Percentiles rank a stretch among this genome's conserved stretches.
phyloP scores from a whole-genome alignment of 768 basidiomycete species.

The Phylloporus sp. region DNA sequence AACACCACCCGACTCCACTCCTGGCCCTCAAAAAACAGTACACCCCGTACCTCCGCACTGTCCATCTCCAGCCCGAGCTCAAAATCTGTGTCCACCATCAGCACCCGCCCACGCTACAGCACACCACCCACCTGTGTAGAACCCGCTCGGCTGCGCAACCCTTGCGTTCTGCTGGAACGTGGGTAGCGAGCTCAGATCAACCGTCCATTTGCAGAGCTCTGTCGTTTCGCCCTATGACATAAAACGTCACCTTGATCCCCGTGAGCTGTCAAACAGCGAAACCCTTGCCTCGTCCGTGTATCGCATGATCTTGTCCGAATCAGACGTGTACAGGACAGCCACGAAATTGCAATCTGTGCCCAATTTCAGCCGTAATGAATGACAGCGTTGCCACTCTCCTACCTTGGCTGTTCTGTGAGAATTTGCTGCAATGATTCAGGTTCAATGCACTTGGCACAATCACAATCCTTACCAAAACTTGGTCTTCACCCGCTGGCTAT shows the following conservation, averaged over 20 bases:
- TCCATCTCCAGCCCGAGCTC: conserved; percentile 82
- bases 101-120: not conserved
- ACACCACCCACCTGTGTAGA: conserved; percentile 65
- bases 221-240: conserved; percentile 53
- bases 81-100: conserved; percentile 52
- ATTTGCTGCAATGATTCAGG: conserved; percentile 50
- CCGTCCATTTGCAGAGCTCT: conserved; percentile 85
- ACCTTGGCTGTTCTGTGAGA: conserved; percentile 57
- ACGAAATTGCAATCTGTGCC: conserved; percentile 69
- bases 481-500: conserved; percentile 74
- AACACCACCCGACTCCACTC: conserved; percentile 79
- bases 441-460: conserved; percentile 3
- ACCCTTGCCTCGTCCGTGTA: conserved; percentile 71
- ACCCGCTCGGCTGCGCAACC: conserved; percentile 55
- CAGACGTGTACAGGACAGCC: conserved; percentile 78
- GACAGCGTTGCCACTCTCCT: conserved; percentile 10
- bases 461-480: conserved; percentile 67
- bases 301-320: conserved; percentile 70
- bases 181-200: conserved; percentile 74
- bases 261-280: conserved; percentile 11
- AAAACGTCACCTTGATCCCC: conserved; percentile 22
- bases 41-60: conserved; percentile 82
- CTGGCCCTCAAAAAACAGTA: conserved; percentile 66
- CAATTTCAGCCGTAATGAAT: not conserved
- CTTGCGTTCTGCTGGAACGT: conserved; percentile 71